Percentiles rank a stretch among this genome's conserved stretches.
Conservation (phyloP, 768 basidiomycete genomes). For the Xerocomellus dryophilus region DNA sequence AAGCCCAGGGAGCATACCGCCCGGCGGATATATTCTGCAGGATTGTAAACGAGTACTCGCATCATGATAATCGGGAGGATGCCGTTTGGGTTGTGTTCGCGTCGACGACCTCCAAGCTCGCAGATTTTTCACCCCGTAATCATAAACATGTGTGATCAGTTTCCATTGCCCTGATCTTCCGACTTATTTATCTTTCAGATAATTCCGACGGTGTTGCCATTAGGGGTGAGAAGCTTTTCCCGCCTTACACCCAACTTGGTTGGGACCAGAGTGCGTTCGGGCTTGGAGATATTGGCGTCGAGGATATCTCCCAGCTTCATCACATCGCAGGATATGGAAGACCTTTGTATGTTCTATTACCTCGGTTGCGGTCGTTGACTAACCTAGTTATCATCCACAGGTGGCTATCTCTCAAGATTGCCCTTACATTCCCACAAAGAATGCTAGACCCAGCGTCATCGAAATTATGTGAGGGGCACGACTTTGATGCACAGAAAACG, state of each 20-base stretch:
- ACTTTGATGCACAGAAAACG: too few species aligned
- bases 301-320: not conserved
- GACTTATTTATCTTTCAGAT: not conserved
- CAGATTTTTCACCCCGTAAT: constrained; percentile 3
- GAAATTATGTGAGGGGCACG: not conserved
- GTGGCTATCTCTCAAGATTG: constrained; percentile 6
- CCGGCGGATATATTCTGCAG: constrained; percentile 7
- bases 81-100: constrained; percentile 16
- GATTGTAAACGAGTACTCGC: constrained; percentile 6
- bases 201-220: not conserved
- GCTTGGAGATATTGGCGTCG: not conserved
- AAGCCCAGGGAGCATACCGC: not conserved
- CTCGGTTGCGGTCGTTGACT: not conserved
- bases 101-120: constrained; percentile 12
- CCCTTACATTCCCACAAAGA: not conserved
- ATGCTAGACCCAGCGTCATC: not conserved
- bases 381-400: not conserved
- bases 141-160: not conserved
- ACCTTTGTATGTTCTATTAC: not conserved
- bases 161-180: too few species aligned
- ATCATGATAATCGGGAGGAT: not conserved
- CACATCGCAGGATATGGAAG: constrained; percentile 2
- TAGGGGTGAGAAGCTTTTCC: not conserved
- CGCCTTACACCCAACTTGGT: constrained; percentile 7
- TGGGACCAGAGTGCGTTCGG: constrained; percentile 15